Evolutionary conservation across 148 eudicot species (phyloP).

Genomic region (Cornus suecica): DNA sequence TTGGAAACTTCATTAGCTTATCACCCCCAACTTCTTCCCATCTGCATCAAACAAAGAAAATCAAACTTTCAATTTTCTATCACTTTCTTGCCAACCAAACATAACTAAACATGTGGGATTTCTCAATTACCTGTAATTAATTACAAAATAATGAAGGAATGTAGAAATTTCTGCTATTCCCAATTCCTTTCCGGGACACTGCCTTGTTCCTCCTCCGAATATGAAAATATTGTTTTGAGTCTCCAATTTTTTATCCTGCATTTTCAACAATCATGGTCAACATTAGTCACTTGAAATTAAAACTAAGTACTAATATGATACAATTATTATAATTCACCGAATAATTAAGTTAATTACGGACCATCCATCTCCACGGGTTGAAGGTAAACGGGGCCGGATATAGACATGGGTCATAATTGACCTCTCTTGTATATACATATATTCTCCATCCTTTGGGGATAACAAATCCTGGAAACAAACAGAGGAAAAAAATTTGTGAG

Average conservation of each 20-base stretch:
- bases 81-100: background rate
- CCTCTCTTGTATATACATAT: slow-evolving; percentile 89
- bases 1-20: slow-evolving; percentile 85
- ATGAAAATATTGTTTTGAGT: slow-evolving; percentile 62
- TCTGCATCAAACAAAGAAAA: slow-evolving; percentile 31
- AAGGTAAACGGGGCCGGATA: slow-evolving; percentile 82
- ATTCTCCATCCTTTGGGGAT: slow-evolving; percentile 99
- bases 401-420: slow-evolving; percentile 72
- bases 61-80: background rate
- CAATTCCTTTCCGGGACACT: slow-evolving; percentile 93
- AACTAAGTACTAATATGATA: background rate
- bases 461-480: slow-evolving; percentile 58
- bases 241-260: slow-evolving; percentile 70
- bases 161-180: slow-evolving; percentile 94
- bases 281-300: background rate
- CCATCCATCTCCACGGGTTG: slow-evolving; percentile 99
- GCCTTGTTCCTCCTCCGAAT: slow-evolving; percentile 95
- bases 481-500: background rate
- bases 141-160: slow-evolving; percentile 91
- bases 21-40: slow-evolving; percentile 92
- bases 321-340: background rate
- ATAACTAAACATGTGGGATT: background rate
- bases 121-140: slow-evolving; percentile 57
- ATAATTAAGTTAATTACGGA: slow-evolving; percentile 14
- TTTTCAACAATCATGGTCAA: background rate